Evolutionary conservation across 495 filamentous ascomycete genomes (phyloP), one percentile per base, ranked within the genome.

Genomic region (Aspergillus olivimuriae): DNA sequence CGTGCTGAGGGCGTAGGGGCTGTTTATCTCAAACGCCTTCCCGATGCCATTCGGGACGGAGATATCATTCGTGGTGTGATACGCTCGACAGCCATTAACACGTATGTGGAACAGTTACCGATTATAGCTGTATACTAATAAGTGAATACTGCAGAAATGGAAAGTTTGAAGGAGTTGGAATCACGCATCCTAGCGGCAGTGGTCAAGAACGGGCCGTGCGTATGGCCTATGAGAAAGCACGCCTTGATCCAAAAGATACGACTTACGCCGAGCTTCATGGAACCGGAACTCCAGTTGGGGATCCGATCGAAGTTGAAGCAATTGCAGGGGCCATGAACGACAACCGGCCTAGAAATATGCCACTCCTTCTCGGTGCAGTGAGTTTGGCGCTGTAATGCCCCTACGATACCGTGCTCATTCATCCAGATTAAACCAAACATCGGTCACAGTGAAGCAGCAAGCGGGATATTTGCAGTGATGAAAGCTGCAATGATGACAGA

Each of bases 401-500:
- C n/a, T n/a, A n/a, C n/a, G n/a, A n/a, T n/a, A n/a, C n/a, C n/a
- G n/a, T n/a, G n/a, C n/a, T n/a, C n/a, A n/a, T n/a, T n/a, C n/a
- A n/a, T n/a, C n/a, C n/a, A n/a, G n/a, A n/a, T 73, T 33, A 76
- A 75, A 38, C 47, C 52, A 8, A 72, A 73, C 41, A 42, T 74
- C 9, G 68, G 72, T 11, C 72, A 74, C 34, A 33, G 53, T 0
- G 66, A 73, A 44, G 52, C 53, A 0, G 60, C 62, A 0, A 56
- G 57, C 20, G 71, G 74, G 0, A 23, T 44, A 16, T 74, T 76
- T 1, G 72, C 71, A 1, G 20, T 83, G 2, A 53, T 85, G 4
- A 83, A 82, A 55, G 70, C 72, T 4, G 57, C 68, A 0, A 46
- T 76, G 24, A 61, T 69, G 12, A 57, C 81, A 36, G 67, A 73